Percentiles rank a stretch among this genome's conserved stretches.
These are phyloP conservation scores for Podospora conica DNA, from an alignment of 495 filamentous ascomycete species.

Conservation along the genomic window DNA sequence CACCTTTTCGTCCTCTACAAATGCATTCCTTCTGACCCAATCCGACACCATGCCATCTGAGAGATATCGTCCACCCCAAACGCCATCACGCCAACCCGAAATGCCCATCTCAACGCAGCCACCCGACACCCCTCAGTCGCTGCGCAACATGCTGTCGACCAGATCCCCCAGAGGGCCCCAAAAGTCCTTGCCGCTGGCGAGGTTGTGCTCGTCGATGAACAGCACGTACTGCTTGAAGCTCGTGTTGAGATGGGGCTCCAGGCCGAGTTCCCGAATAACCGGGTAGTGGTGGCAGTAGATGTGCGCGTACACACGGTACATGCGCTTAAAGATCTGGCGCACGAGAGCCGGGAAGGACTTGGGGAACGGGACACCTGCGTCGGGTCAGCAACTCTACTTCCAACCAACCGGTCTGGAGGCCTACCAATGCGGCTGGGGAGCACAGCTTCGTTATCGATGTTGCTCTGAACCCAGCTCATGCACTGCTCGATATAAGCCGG, in stretches of 20 bases:
- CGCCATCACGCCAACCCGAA: slow-evolving; percentile 5
- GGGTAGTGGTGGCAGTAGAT: slow-evolving; percentile 99
- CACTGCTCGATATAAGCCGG: slow-evolving; percentile 96
- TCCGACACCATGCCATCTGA: slow-evolving; percentile 3
- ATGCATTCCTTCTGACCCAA: slow-evolving; percentile 13
- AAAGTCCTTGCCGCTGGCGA: slow-evolving; percentile 91
- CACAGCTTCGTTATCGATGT: slow-evolving; percentile 91
- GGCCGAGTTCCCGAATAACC: slow-evolving; percentile 86
- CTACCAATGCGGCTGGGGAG: slow-evolving; percentile 87
- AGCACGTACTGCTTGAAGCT: slow-evolving; percentile 99
- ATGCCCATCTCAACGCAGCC: slow-evolving; percentile 4
- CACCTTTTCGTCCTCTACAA: slow-evolving; percentile 6
- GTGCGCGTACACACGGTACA: slow-evolving; percentile 97
- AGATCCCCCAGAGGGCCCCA: slow-evolving; percentile 96
- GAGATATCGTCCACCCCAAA: slow-evolving; percentile 5
- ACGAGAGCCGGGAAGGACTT: slow-evolving; percentile 83
- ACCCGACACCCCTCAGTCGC: slow-evolving; percentile 52
- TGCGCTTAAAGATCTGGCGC: slow-evolving; percentile 93
- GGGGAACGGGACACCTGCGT: slow-evolving; percentile 82
- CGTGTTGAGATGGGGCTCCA: slow-evolving; percentile 97
- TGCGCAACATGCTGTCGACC: slow-evolving; percentile 93
- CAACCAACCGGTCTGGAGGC: slow-evolving; percentile 6
- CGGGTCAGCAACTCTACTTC: not conserved
- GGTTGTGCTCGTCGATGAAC: slow-evolving; percentile 87
- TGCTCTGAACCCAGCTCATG: slow-evolving; percentile 92